Percentiles rank a stretch among this genome's conserved stretches.
Conservation (phyloP, 2,329 filamentous ascomycete species). For the Cladosporium sp. region DNA sequence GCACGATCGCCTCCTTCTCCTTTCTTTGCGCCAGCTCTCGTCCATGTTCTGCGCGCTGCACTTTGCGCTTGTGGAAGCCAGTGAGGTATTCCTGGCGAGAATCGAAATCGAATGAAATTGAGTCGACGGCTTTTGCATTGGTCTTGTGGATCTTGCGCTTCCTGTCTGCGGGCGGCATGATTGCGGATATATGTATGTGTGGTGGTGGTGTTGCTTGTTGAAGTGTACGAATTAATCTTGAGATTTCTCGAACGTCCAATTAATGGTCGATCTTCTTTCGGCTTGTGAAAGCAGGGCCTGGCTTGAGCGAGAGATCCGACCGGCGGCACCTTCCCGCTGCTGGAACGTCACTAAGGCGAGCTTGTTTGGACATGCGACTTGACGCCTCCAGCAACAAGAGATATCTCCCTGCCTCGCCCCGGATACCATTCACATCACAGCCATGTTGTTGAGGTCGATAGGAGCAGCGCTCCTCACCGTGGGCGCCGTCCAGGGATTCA, state of each 20-base stretch:
- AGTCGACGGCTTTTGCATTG: conserved; percentile 55
- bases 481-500: conserved; percentile 67
- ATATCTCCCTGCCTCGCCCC: conserved; percentile 1
- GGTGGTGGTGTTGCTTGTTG: background rate
- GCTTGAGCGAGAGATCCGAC: background rate
- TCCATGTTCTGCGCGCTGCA: conserved; percentile 79
- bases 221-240: background rate
- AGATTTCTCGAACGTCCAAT: conserved; percentile 9
- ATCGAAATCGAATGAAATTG: conserved; percentile 80
- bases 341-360: conserved; percentile 18
- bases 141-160: conserved; percentile 14
- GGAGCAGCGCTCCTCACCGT: conserved; percentile 31
- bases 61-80: conserved; percentile 95
- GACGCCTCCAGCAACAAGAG: conserved; percentile 6
- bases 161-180: conserved; percentile 14
- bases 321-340: conserved; percentile 4
- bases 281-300: conserved; percentile 13
- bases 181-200: conserved; percentile 17
- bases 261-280: conserved; percentile 18
- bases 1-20: conserved; percentile 74
- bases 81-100: conserved; percentile 87
- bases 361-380: conserved; percentile 9
- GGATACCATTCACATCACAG: conserved; percentile 18
- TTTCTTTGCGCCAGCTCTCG: conserved; percentile 78
- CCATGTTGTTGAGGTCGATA: conserved; percentile 30